Conservation (phyloP, 116 monocot genomes). For the Papilionanthe hybrid region DNA sequence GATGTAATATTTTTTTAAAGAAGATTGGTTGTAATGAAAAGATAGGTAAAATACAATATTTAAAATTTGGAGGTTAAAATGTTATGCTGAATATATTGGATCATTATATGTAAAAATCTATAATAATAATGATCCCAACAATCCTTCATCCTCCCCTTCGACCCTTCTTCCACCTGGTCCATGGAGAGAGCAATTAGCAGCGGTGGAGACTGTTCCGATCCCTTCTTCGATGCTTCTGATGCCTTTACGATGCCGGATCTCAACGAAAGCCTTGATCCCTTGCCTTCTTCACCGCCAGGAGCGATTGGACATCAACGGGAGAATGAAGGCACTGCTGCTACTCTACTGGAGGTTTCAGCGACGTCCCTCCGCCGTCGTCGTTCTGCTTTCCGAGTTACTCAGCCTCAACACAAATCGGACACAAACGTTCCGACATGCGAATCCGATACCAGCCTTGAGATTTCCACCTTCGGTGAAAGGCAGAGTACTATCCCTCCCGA, state of each 20-base stretch:
- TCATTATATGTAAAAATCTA: no score
- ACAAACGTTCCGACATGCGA: neutral
- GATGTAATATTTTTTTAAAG: no score
- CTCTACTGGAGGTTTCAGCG: neutral
- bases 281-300: neutral
- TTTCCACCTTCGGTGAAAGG: neutral
- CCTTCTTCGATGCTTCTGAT: conserved; percentile 33
- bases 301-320: neutral
- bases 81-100: no score
- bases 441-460: neutral
- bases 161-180: neutral
- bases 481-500: neutral
- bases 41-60: no score
- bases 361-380: conserved; percentile 12
- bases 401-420: neutral
- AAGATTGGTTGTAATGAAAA: no score
- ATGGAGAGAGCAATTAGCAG: neutral
- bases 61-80: no score
- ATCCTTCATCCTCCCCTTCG: neutral
- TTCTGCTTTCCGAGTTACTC: neutral
- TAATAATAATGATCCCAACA: no score
- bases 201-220: neutral
- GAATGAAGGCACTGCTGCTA: neutral
- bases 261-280: neutral
- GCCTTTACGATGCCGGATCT: conserved; percentile 5